phyloP scores from a whole-genome alignment of 768 basidiomycete genomes.

The Auriscalpium orientale region DNA sequence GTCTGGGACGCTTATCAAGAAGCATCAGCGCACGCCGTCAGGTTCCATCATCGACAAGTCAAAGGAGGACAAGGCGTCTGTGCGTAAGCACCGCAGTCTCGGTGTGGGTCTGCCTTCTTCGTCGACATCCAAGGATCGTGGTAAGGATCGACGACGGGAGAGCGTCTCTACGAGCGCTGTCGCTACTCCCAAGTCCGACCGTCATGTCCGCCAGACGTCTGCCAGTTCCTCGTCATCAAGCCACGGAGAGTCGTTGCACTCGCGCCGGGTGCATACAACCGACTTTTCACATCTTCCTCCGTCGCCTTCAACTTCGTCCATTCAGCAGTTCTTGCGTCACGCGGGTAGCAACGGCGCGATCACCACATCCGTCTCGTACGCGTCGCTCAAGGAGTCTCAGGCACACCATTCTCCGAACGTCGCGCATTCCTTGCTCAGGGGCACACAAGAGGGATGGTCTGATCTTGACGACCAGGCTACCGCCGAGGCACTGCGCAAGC shows the following conservation, averaged over 20 bases:
- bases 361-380: slow-evolving; percentile 28
- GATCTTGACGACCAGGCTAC: slow-evolving; percentile 84
- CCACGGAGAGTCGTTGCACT: slow-evolving; percentile 37
- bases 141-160: slow-evolving; percentile 32
- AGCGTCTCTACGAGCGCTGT: slow-evolving; percentile 21
- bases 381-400: slow-evolving; percentile 32
- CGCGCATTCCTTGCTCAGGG: slow-evolving; percentile 77
- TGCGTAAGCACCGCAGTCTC: slow-evolving; percentile 15
- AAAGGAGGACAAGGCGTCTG: slow-evolving; percentile 20
- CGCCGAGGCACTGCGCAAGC: slow-evolving; percentile 82
- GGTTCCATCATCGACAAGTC: slow-evolving; percentile 33
- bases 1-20: slow-evolving; percentile 13
- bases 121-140: slow-evolving; percentile 37
- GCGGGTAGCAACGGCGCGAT: slow-evolving; percentile 34
- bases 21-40: slow-evolving; percentile 10
- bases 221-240: slow-evolving; percentile 61
- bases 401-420: slow-evolving; percentile 53
- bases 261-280: slow-evolving; percentile 57
- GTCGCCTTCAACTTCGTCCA: slow-evolving; percentile 85
- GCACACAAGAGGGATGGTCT: slow-evolving; percentile 87
- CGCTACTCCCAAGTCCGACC: slow-evolving; percentile 5
- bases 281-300: slow-evolving; percentile 90
- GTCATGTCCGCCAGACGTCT: slow-evolving; percentile 61
- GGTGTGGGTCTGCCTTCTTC: slow-evolving; percentile 13
- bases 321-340: slow-evolving; percentile 73